Conservation (phyloP, 768 basidiomycete species). For the Lyophyllum semitale region DNA sequence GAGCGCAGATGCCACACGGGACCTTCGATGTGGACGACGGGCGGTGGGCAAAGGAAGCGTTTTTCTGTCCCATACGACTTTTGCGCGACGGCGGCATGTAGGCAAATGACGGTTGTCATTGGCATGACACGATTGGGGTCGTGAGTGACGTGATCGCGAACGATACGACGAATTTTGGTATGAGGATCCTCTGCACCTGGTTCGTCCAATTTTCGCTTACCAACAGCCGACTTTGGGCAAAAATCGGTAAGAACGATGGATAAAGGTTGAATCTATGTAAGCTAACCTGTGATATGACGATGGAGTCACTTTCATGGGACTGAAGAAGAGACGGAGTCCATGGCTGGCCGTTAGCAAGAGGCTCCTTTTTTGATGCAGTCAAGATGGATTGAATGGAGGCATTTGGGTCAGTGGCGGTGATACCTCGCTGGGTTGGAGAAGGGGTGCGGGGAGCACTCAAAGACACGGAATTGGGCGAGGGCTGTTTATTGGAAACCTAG, state of each 20-base stretch:
- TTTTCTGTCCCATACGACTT: conserved; percentile 97
- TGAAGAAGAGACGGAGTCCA: conserved; percentile 28
- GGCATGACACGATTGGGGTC: conserved; percentile 76
- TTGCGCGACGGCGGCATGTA: conserved; percentile 92
- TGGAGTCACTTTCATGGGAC: conserved; percentile 28
- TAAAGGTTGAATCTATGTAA: conserved; percentile 1
- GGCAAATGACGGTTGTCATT: conserved; percentile 88
- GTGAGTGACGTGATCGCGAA: conserved; percentile 79
- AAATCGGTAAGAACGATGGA: conserved; percentile 4
- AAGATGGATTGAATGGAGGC: conserved; percentile 53
- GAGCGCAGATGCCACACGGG: conserved; percentile 82
- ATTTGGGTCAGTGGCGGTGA: conserved; percentile 40
- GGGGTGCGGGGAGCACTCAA: conserved; percentile 27
- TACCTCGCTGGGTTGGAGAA: conserved; percentile 18
- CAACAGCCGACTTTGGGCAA: conserved; percentile 39
- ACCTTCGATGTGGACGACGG: conserved; percentile 90
- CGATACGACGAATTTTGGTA: conserved; percentile 81
- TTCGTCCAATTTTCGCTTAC: conserved; percentile 78
- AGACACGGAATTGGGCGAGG: conserved; percentile 20
- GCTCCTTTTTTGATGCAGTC: conserved; percentile 49
- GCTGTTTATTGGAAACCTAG: conserved; percentile 28
- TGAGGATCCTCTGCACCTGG: conserved; percentile 66
- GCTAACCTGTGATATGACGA: conserved; percentile 42
- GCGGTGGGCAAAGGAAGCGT: conserved; percentile 91
- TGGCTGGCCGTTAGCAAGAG: conserved; percentile 40